Evolutionary conservation across 768 basidiomycete genomes (phyloP), one percentile per base, ranked within the genome.

Genomic region (Cantharellus anzutake): DNA sequence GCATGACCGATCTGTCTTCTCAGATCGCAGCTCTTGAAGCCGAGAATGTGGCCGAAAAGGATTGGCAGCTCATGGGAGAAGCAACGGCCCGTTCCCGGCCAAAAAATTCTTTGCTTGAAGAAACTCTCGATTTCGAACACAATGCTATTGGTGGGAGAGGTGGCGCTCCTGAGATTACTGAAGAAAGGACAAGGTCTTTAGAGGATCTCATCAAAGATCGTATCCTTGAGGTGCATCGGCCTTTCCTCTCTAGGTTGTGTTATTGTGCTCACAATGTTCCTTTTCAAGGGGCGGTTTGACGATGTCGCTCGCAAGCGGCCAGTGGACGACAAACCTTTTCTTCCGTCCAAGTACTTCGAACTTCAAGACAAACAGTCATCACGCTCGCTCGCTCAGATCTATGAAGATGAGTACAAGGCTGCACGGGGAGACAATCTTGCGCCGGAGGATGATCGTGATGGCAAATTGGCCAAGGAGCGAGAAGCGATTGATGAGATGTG

Each of bases 111-210:
- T 74, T 98, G 20, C 76, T 99, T 7, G 88, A 89, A 69, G 87
- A 98, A 68, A 89, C 96, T 70, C 77, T 99, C 39, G 94, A 97
- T 60, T 98, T 92, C 64, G 96, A 98, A 62, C 83, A 90, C 38
- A 80, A 83, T 34, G 80, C 83, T 73, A 94, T 91, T 70, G 77
- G 82, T 20, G 20, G 20, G 20, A 29, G 20, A 29, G 20, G 20
- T 29, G 20, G 20, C 20, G 83, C 84, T 0, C 96, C 94, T 14
- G 77, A 89, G 51, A 79, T 96, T 59, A 98, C 96, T 1, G 91
- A 97, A 68, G 87, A 91, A 67, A 75, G 73, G 39, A 87, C 96
- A 4, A 78, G 80, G 59, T 75, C 75, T 20, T 74, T 99, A 29
- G 94, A 98, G 72, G 91, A 89, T 57, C 77, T 80, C 60, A 98